Conservation (phyloP, 202 grass and related monocot genomes). For the Panicum virgatum region DNA sequence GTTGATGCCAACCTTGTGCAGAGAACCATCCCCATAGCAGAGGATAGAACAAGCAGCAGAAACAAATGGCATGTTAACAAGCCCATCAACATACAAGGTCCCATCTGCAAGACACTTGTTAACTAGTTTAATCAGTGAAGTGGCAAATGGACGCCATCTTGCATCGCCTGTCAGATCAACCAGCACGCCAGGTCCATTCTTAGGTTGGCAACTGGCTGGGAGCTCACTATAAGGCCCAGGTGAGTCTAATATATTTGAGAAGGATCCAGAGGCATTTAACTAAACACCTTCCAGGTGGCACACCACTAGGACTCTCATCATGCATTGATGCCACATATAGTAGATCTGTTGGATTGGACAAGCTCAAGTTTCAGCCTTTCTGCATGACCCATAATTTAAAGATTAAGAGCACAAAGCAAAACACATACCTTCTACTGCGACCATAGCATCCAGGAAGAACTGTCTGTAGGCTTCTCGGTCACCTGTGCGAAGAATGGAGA, state of each 20-base stretch:
- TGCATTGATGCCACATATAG: slow-evolving; percentile 58
- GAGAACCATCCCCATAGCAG: slow-evolving; percentile 66
- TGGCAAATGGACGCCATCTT: slow-evolving; percentile 74
- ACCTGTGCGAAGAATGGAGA: slow-evolving; percentile 76
- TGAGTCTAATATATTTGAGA: slow-evolving; percentile 54
- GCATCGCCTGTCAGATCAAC: slow-evolving; percentile 66
- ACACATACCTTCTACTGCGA: slow-evolving; percentile 59
- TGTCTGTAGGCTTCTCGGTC: slow-evolving; percentile 82
- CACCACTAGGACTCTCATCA: slow-evolving; percentile 33
- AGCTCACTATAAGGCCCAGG: slow-evolving; percentile 75
- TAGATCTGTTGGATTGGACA: slow-evolving; percentile 62
- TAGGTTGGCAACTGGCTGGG: slow-evolving; percentile 61
- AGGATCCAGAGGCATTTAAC: slow-evolving; percentile 76
- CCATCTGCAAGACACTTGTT: slow-evolving; percentile 91
- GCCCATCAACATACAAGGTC: slow-evolving; percentile 85
- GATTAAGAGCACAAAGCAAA: slow-evolving; percentile 16
- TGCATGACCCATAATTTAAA: neutral
- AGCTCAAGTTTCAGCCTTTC: slow-evolving; percentile 34
- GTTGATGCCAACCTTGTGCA: slow-evolving; percentile 71
- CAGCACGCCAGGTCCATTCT: slow-evolving; percentile 67
- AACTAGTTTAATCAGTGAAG: slow-evolving; percentile 71
- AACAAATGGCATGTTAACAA: slow-evolving; percentile 76
- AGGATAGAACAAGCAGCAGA: slow-evolving; percentile 75
- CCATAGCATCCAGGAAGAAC: slow-evolving; percentile 87
- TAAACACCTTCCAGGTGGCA: slow-evolving; percentile 47